Conservation (phyloP, 768 basidiomycete genomes). For the Cubamyces sp. region DNA sequence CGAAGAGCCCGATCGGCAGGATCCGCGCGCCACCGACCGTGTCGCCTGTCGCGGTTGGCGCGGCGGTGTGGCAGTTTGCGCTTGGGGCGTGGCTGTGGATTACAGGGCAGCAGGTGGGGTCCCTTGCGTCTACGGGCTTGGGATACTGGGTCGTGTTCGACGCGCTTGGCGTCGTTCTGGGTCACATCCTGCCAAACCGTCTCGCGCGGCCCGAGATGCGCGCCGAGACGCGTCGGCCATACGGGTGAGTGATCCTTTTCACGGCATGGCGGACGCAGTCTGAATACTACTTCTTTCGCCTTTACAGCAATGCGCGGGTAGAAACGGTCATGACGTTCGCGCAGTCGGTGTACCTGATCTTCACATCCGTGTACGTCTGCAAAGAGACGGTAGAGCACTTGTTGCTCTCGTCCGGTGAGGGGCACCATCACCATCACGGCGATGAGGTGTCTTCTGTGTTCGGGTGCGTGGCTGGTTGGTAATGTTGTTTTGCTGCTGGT, state of each 20-base stretch:
- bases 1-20: constrained; percentile 24
- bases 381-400: constrained; percentile 97
- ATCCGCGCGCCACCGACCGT: constrained; percentile 26
- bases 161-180: constrained; percentile 74
- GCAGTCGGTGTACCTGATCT: constrained; percentile 92
- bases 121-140: constrained; percentile 84
- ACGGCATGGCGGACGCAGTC: not conserved
- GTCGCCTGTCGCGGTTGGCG: constrained; percentile 21
- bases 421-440: constrained; percentile 73
- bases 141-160: constrained; percentile 99
- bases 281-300: not conserved
- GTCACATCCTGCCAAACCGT: constrained; percentile 49
- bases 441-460: constrained; percentile 47
- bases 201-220: constrained; percentile 39
- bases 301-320: constrained; percentile 60
- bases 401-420: constrained; percentile 69
- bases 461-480: constrained; percentile 40
- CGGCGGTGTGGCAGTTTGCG: constrained; percentile 47
- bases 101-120: constrained; percentile 84
- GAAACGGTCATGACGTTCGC: constrained; percentile 81
- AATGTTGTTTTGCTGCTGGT: constrained; percentile 39
- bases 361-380: constrained; percentile 92
- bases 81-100: constrained; percentile 86
- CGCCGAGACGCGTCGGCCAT: constrained; percentile 47
- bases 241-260: constrained; percentile 60